Conservation (phyloP, 2,329 filamentous ascomycete genomes). For the Microsporum canis region DNA sequence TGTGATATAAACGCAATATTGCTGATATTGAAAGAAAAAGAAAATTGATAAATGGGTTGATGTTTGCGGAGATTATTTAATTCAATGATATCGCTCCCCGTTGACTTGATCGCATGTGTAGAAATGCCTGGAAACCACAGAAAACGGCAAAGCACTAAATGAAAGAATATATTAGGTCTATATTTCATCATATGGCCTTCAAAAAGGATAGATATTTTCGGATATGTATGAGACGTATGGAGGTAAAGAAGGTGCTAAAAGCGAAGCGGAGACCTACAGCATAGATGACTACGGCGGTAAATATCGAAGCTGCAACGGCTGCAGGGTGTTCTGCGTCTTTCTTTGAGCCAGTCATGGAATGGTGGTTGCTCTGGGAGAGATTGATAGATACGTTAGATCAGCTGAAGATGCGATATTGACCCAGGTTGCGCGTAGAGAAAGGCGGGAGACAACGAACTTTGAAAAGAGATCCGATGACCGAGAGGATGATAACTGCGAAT, state of each 20-base stretch:
- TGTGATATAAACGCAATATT: not conserved
- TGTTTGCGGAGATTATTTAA: constrained; percentile 22
- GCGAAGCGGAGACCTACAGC: constrained; percentile 49
- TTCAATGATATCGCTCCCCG: constrained; percentile 71
- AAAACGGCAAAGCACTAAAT: constrained; percentile 75
- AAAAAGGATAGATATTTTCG: not conserved
- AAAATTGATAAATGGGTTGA: not conserved
- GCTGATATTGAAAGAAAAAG: not conserved
- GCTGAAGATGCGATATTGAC: not conserved
- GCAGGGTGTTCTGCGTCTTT: constrained; percentile 59
- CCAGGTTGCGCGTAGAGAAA: not conserved
- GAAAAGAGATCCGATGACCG: constrained; percentile 60
- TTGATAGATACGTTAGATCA: constrained; percentile 4
- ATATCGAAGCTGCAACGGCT: constrained; percentile 73
- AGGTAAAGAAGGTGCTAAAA: not conserved
- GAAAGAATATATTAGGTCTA: not conserved
- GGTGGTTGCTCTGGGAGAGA: constrained; percentile 50
- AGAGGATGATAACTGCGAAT: constrained; percentile 55
- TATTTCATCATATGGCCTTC: not conserved
- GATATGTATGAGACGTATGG: not conserved
- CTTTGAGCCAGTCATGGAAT: constrained; percentile 67
- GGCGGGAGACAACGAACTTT: constrained; percentile 39
- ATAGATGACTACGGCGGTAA: constrained; percentile 80
- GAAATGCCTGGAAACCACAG: constrained; percentile 76
- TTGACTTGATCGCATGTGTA: constrained; percentile 73